These are phyloP conservation scores for Oxyria digyna DNA, from an alignment of 148 eudicot species.

Conservation along the genomic window DNA sequence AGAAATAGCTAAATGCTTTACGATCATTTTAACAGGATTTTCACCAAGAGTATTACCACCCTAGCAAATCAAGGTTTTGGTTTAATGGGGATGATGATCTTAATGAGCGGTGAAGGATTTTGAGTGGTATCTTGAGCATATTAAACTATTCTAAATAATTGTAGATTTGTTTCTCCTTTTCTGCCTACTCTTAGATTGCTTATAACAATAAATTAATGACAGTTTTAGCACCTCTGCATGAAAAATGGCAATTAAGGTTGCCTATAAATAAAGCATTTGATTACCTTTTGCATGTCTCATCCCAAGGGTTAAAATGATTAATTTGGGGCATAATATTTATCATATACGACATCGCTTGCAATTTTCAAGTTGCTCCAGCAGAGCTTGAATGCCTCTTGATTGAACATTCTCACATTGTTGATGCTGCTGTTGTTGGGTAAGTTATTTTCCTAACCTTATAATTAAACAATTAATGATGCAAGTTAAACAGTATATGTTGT, in stretches of 20 bases:
- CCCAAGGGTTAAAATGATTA: background rate
- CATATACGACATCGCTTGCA: too few species aligned
- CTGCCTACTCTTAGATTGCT: too few species aligned
- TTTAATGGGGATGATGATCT: slow-evolving; percentile 97
- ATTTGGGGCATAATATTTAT: background rate
- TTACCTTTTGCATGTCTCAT: background rate
- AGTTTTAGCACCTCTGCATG: background rate
- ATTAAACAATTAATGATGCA: too few species aligned
- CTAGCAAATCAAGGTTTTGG: slow-evolving; percentile 98
- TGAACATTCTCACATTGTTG: too few species aligned
- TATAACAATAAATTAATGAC: background rate
- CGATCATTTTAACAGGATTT: slow-evolving; percentile 53
- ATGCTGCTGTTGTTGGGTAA: too few species aligned
- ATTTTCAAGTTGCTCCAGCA: too few species aligned
- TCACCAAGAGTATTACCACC: slow-evolving; percentile 81
- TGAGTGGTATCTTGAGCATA: slow-evolving; percentile 52
- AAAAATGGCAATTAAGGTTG: background rate
- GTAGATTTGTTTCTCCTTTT: too few species aligned
- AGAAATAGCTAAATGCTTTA: background rate
- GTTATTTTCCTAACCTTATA: too few species aligned
- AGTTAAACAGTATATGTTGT: too few species aligned
- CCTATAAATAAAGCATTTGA: background rate
- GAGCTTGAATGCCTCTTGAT: too few species aligned
- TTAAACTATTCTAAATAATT: background rate
- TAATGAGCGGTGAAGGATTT: slow-evolving; percentile 74